phyloP scores from a whole-genome alignment of 345 rosid species.

The Psidium friedrichsthalianum region DNA sequence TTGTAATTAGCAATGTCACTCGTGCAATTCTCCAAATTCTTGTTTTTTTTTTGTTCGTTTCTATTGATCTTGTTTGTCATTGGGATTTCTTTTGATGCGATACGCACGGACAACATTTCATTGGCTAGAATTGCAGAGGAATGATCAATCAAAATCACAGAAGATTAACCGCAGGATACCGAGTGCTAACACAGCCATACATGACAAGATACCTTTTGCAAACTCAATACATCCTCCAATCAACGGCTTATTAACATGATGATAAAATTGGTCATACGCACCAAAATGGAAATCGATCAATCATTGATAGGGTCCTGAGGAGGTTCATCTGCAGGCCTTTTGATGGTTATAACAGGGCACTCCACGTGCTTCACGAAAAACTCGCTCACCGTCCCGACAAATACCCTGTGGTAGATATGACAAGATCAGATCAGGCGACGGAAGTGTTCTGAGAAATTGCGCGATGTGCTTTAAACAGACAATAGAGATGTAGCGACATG shows the following conservation, averaged over 20 bases:
- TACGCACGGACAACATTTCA: not conserved
- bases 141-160: not conserved
- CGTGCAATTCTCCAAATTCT: not conserved
- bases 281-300: constrained; percentile 7
- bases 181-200: not conserved
- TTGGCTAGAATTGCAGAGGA: not conserved
- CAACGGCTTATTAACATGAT: not conserved
- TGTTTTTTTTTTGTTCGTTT: not conserved
- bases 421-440: not conserved
- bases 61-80: not conserved
- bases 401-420: constrained; percentile 55
- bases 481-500: not conserved
- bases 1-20: not conserved
- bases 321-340: constrained; percentile 67
- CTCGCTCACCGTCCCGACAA: constrained; percentile 94
- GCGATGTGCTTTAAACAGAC: not conserved
- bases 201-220: not conserved
- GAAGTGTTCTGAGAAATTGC: not conserved
- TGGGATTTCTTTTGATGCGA: not conserved
- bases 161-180: not conserved
- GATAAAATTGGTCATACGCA: not conserved
- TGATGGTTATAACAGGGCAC: constrained; percentile 81
- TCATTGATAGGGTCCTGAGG: constrained; percentile 97
- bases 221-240: not conserved
- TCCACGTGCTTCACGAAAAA: constrained; percentile 94